Percentiles rank a stretch among this genome's conserved stretches.
phyloP scores from a whole-genome alignment of 257 asterid genomes.

The Fraxinus quadrangulata region DNA sequence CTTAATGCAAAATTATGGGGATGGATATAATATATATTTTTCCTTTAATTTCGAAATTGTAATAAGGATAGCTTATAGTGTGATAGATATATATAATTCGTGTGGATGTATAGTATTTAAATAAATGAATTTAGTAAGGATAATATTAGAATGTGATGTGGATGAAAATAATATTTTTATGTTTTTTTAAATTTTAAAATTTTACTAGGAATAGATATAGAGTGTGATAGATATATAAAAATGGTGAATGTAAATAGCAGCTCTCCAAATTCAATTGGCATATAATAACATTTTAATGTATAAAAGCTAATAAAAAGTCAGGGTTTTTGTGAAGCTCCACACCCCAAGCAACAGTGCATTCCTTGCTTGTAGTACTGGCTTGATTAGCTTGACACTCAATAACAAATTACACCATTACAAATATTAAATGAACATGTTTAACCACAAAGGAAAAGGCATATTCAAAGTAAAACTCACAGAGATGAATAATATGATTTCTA shows the following conservation, averaged over 20 bases:
- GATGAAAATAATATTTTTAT: too few species aligned
- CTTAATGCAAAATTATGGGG: too few species aligned
- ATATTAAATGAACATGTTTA: conserved; percentile 12
- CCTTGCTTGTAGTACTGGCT: conserved; percentile 95
- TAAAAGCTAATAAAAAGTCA: neutral
- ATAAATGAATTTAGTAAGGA: too few species aligned
- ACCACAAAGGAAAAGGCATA: neutral
- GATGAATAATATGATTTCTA: conserved; percentile 95
- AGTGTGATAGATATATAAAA: neutral
- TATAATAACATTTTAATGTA: neutral
- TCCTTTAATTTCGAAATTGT: too few species aligned
- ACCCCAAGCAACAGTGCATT: conserved; percentile 99
- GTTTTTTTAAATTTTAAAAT: too few species aligned
- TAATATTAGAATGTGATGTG: too few species aligned
- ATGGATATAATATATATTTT: too few species aligned
- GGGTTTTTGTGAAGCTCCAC: conserved; percentile 29
- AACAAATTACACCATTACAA: conserved; percentile 44
- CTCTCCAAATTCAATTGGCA: neutral
- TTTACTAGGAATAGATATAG: too few species aligned
- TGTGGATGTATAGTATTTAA: too few species aligned
- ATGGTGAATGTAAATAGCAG: too few species aligned
- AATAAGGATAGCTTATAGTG: too few species aligned
- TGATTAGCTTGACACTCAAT: conserved; percentile 99
- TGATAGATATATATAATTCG: too few species aligned
- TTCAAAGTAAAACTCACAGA: conserved; percentile 52